Evolutionary conservation across 495 filamentous ascomycete genomes (phyloP), one percentile per base, ranked within the genome.

Genomic region (Penicillium pulvis): DNA sequence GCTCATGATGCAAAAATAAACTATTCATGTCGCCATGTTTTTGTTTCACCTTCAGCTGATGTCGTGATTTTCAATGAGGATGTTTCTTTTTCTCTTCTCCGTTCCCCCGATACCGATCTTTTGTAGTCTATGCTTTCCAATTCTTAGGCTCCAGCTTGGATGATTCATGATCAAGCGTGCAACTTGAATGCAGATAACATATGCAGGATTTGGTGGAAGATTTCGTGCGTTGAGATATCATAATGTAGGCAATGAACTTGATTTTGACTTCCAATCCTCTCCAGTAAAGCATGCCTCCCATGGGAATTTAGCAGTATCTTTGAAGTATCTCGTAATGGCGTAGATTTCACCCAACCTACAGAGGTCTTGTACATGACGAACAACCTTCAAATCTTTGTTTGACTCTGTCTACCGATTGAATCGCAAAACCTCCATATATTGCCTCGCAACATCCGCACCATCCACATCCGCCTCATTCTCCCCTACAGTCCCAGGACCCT

Each of bases 1-100:
- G 82, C 88, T 98, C 71, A 98, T 98, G 94, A 97, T 98, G 93
- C 94, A 98, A 87, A 98, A 98, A 83, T 98, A 90, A 83, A 74
- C 54, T 59, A 45, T 52, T 42, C 61, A 62, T 59, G 66, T 53
- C 53, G 43, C 61, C 52, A 69, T 64, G 63, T 61, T 58, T 69
- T 56, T 67, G 51, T 53, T 28, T 58, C 62, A 59, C 62, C 63
- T 67, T 70, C 75, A 73, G 69, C 60, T 67, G 70, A 74, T 69
- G 52, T 64, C 58, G 58, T 55, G 56, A 57, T 60, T 64, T 39
- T 50, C 49, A 65, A 68, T 56, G 57, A 69, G 58, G 58, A 65
- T 63, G 55, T 62, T 60, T 67, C 51, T 58, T 53, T 39, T 58
- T 56, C 36, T 53, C 55, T 64, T 72, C 59, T 65, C 62, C 53